phyloP scores from a whole-genome alignment of 2,329 filamentous ascomycete species.

The Magnaporthiopsis rhizophila region DNA sequence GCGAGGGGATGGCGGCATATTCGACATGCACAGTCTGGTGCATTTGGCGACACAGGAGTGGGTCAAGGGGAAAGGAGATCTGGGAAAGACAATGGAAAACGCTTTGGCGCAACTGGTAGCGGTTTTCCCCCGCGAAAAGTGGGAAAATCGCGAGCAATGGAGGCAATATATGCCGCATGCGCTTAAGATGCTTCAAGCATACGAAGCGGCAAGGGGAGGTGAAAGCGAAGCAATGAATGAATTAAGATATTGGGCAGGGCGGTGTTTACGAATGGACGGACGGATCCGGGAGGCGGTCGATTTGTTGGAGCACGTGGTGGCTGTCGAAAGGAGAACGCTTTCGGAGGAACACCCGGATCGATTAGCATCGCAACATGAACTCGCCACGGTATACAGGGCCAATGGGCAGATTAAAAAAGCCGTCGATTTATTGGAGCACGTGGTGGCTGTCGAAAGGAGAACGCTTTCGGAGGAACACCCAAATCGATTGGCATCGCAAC shows the following conservation, averaged over 20 bases:
- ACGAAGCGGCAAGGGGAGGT: too few species aligned
- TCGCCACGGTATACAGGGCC: too few species aligned
- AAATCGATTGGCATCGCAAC: slow-evolving; percentile 1
- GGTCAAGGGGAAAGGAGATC: slow-evolving; percentile 15
- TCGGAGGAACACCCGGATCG: too few species aligned
- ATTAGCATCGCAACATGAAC: too few species aligned
- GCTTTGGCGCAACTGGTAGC: slow-evolving; percentile 10
- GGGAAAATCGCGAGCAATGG: neutral
- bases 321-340: neutral
- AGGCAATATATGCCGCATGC: too few species aligned
- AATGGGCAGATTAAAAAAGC: too few species aligned
- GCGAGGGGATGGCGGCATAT: slow-evolving; percentile 17
- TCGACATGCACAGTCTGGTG: slow-evolving; percentile 30
- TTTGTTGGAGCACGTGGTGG: neutral
- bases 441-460: neutral
- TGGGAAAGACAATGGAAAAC: slow-evolving; percentile 6
- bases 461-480: slow-evolving; percentile 1
- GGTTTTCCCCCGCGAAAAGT: slow-evolving; percentile 11
- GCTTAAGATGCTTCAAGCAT: too few species aligned
- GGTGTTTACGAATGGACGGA: neutral
- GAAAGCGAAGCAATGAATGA: slow-evolving; percentile 9
- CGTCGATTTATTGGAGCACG: too few species aligned
- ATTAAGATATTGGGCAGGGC: slow-evolving; percentile 1
- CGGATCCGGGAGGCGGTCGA: slow-evolving; percentile 21
- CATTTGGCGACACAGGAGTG: slow-evolving; percentile 24